These are phyloP conservation scores for Penstemon eatonii DNA, from an alignment of 257 asterid species.

Conservation along the genomic window DNA sequence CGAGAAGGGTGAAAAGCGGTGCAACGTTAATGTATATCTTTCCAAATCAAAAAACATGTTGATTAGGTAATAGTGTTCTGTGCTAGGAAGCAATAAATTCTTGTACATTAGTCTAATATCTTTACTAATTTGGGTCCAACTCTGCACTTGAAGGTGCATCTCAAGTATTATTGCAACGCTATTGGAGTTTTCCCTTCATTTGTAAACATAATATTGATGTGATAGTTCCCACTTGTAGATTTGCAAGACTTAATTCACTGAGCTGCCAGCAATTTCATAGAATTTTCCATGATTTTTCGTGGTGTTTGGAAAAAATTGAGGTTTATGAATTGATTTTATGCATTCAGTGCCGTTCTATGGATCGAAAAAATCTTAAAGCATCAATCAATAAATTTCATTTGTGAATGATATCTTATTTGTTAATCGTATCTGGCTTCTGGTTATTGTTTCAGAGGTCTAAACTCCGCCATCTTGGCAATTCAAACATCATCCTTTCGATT, in stretches of 20 bases:
- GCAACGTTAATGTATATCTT: too few species aligned
- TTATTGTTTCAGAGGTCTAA: too few species aligned
- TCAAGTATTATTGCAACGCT: neutral
- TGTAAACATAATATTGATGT: neutral
- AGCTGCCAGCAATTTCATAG: neutral
- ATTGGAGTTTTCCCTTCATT: neutral
- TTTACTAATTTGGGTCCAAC: neutral
- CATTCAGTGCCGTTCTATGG: neutral
- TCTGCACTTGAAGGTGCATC: neutral
- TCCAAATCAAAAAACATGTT: too few species aligned
- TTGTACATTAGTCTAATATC: too few species aligned
- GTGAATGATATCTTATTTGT: too few species aligned
- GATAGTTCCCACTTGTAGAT: neutral
- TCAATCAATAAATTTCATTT: too few species aligned
- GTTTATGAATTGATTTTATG: neutral
- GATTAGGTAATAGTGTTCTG: too few species aligned
- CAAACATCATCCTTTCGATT: too few species aligned
- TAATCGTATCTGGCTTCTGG: too few species aligned
- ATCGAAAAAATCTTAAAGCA: neutral
- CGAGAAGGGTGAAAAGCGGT: too few species aligned
- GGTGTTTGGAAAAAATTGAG: neutral
- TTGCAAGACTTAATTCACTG: conserved; percentile 1
- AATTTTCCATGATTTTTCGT: neutral
- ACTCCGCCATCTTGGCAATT: too few species aligned
- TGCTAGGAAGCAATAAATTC: too few species aligned